These are phyloP conservation scores for Termitomyces sp. DNA, from an alignment of 768 basidiomycete species.

Conservation along the genomic window DNA sequence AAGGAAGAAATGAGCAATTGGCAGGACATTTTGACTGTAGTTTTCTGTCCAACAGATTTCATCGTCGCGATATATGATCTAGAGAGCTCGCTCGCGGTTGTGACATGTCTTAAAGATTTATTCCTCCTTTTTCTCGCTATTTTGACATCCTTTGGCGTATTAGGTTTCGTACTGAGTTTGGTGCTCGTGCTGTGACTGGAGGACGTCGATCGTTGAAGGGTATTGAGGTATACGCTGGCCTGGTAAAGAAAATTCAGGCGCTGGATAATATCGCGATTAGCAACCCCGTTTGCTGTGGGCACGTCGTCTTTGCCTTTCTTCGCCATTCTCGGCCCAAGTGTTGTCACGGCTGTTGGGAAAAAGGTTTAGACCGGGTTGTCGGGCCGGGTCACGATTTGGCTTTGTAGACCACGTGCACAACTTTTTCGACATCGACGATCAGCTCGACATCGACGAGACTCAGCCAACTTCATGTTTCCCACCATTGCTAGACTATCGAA, in stretches of 20 bases:
- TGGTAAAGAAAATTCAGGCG: constrained; percentile 85
- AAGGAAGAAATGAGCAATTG: background rate
- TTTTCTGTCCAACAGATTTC: constrained; percentile 68
- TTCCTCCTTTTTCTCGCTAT: constrained; percentile 16
- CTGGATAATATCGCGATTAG: constrained; percentile 75
- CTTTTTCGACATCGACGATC: constrained; percentile 6
- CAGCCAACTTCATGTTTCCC: constrained; percentile 49
- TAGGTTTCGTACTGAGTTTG: background rate
- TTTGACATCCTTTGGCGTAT: constrained; percentile 8
- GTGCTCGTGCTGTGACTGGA: background rate
- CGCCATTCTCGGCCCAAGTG: too few species aligned
- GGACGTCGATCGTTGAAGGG: constrained; percentile 6
- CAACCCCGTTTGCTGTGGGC: constrained; percentile 51
- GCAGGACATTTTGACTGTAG: constrained; percentile 67
- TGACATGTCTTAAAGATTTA: constrained; percentile 8
- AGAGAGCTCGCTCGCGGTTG: constrained; percentile 47
- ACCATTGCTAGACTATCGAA: constrained; percentile 70
- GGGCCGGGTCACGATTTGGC: background rate
- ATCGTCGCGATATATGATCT: constrained; percentile 60
- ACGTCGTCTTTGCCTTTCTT: constrained; percentile 59
- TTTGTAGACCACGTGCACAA: constrained; percentile 5
- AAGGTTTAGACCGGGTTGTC: background rate
- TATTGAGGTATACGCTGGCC: constrained; percentile 57
- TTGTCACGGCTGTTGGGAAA: too few species aligned
- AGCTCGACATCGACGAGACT: background rate